phyloP scores from a whole-genome alignment of 345 rosid species.

The Brassica rapa region DNA sequence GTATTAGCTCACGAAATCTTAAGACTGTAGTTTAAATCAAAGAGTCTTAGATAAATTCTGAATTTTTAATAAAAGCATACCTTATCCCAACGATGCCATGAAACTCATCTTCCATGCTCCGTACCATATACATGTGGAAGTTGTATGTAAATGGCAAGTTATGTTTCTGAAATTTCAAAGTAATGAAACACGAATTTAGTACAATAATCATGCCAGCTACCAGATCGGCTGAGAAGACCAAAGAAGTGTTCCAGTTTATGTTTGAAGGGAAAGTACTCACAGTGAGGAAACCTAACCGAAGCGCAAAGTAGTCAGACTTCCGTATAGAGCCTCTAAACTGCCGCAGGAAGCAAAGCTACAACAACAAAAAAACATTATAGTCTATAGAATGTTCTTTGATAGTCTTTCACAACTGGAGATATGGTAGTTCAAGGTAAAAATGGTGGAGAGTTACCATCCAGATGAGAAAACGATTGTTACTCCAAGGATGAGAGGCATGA shows the following conservation, averaged over 20 bases:
- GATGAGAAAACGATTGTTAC: conserved; percentile 76
- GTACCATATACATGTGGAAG: conserved; percentile 89
- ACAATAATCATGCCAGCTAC: conserved; percentile 13
- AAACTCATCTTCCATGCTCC: conserved; percentile 98
- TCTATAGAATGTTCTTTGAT: neutral
- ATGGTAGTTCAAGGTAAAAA: neutral
- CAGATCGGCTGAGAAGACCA: neutral
- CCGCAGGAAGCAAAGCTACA: conserved; percentile 88
- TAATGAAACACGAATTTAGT: conserved; percentile 13
- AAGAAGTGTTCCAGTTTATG: neutral
- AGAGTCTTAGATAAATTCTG: neutral
- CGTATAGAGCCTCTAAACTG: conserved; percentile 77
- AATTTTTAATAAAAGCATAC: conserved; percentile 41
- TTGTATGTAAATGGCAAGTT: conserved; percentile 77
- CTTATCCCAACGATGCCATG: conserved; percentile 95
- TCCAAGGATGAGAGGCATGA: conserved; percentile 96
- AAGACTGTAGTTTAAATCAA: neutral
- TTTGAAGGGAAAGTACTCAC: conserved; percentile 47
- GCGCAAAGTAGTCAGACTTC: conserved; percentile 87
- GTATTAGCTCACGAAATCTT: neutral
- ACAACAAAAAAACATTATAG: neutral
- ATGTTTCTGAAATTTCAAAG: conserved; percentile 64
- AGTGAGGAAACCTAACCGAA: conserved; percentile 80
- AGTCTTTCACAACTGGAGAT: conserved; percentile 2
- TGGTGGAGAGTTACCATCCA: conserved; percentile 72